Base-by-base conservation (phyloP, 352 stramenopile species). In the Blastocystis sp. region DNA sequence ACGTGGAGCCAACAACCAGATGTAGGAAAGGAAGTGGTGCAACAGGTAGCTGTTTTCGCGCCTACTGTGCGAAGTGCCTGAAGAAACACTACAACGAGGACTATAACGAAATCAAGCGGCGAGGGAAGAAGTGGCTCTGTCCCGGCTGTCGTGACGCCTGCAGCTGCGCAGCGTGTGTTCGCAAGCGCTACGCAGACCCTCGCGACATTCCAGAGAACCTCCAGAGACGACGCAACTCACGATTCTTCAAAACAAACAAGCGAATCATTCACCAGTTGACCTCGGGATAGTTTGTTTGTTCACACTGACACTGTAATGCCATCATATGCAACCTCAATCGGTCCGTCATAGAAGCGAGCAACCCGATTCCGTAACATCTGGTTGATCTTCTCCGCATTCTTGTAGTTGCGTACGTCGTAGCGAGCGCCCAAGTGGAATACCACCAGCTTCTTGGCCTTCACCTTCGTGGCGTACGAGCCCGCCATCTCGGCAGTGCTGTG, bases 401-500 rank as follows among this genome's bases (percentile, higher is more conserved):
- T 27, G n/a, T 2, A 27, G 2, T 59, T 59, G 18, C 32, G n/a
- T 27, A 14, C 57, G 21, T 67, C 24, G 27, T 81, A 93, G 8
- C 91, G 86, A 6, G 90, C 87, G 46, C 89, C 93, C 87, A 96
- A 95, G 88, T 96, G 92, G 71, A 92, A 94, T 42, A 95, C 44
- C 0, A 94, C 79, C 24, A 96, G 88, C 65, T 88, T 88, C 84
- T 92, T 92, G 7, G 91, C 91, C 4, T 88, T 84, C 21, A 94
- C 89, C 7, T 78, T 57, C 61, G 90, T 88, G 6, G 91, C 91
- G 86, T 95, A 94, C 34, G 88, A 54, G 44, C 89, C 92, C 32
- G 91, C 91, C 88, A 95, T 94, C 14, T 90, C 76, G 16, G 92
- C 91, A 18, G 91, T 95, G 11, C 90, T 93, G 88, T 96, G 92